Percentiles rank a stretch among this genome's conserved stretches.
phyloP scores from a whole-genome alignment of 2,329 filamentous ascomycete species.

The Ophiostoma australiae region DNA sequence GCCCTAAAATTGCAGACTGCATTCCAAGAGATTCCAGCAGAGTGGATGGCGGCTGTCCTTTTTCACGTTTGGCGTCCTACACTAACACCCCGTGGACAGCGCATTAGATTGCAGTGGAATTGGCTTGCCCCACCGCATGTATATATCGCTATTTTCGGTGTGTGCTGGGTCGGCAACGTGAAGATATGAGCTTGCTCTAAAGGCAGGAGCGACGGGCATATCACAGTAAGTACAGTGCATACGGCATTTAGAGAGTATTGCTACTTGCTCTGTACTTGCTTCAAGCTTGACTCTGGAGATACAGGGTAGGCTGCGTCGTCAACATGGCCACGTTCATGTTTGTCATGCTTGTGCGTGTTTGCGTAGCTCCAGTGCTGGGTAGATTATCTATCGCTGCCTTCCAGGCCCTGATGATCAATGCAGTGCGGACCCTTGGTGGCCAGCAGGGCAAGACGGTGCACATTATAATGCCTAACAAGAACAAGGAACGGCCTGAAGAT shows the following conservation, averaged over 20 bases:
- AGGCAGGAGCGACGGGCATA: not conserved
- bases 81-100: not conserved
- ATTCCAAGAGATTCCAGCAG: too few relatives aligned
- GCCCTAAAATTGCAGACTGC: not conserved
- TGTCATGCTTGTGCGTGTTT: not conserved
- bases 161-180: not conserved
- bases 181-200: not conserved
- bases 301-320: too few relatives aligned
- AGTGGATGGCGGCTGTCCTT: not conserved
- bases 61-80: not conserved
- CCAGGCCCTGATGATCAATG: not conserved
- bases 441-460: not conserved
- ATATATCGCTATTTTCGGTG: not conserved
- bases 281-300: too few relatives aligned
- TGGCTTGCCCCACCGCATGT: not conserved
- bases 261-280: too few relatives aligned
- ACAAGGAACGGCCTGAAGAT: not conserved
- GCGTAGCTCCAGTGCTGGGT: not conserved
- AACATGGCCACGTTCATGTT: too few relatives aligned
- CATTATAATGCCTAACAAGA: not conserved
- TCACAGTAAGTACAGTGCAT: too few relatives aligned
- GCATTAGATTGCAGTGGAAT: not conserved
- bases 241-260: too few relatives aligned
- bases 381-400: not conserved
- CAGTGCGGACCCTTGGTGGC: not conserved